A percentile compares a stretch with the other conserved stretches of the same genome.
Conservation (phyloP, 306 rosid genomes). For the Bauhinia variegata region DNA sequence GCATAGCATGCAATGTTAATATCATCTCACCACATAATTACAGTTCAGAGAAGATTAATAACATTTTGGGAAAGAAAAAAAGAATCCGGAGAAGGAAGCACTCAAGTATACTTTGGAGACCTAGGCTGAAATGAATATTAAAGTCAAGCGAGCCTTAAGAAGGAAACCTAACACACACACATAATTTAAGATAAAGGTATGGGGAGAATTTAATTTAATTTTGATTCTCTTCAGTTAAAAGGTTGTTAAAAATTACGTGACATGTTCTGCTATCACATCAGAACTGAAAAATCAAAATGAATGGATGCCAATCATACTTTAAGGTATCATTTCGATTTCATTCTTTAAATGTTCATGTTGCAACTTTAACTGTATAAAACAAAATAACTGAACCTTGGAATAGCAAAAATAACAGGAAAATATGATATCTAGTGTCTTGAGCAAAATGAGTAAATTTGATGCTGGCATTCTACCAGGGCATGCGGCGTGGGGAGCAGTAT, state of each 20-base stretch:
- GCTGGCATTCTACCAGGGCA: constrained; percentile 73
- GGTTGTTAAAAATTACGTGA: not conserved
- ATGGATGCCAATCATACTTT: not conserved
- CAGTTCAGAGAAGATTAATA: no score
- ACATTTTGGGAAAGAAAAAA: no score
- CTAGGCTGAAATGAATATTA: no score
- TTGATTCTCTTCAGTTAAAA: not conserved
- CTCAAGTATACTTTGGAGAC: no score
- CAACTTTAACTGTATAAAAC: constrained; percentile 5
- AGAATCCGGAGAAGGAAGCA: no score
- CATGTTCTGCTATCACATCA: not conserved
- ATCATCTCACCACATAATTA: not conserved
- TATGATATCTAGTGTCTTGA: constrained; percentile 20
- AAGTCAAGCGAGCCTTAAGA: no score
- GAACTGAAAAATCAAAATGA: no score
- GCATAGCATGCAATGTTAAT: not conserved
- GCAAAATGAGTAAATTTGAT: constrained; percentile 34
- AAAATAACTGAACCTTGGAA: constrained; percentile 11
- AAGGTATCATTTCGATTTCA: constrained; percentile 8
- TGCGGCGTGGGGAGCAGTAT: constrained; percentile 90
- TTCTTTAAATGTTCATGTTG: constrained; percentile 3
- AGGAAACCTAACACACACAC: no score
- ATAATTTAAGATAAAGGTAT: no score
- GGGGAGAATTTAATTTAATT: no score
- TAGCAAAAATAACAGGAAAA: constrained; percentile 19